These are phyloP conservation scores for Phytophthora agathidicida DNA, from an alignment of 352 stramenopile species.

Conservation along the genomic window DNA sequence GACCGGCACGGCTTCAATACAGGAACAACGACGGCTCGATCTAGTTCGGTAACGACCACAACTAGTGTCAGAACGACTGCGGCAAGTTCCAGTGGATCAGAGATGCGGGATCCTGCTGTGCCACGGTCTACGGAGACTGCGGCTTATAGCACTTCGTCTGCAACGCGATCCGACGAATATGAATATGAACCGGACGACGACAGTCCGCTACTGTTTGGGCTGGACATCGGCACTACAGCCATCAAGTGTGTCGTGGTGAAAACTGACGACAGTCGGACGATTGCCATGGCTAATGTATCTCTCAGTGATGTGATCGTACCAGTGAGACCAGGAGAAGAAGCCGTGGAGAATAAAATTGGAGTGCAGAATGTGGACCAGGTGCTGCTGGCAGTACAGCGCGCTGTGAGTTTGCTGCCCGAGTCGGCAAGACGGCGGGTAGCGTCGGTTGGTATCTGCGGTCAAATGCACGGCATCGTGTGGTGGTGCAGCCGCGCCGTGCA, in stretches of 20 bases:
- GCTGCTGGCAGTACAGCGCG: conserved; percentile 46
- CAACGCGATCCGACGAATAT: neutral
- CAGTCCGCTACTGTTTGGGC: conserved; percentile 45
- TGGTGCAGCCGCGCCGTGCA: conserved; percentile 60
- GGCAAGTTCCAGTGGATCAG: neutral
- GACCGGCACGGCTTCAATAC: conserved; percentile 38
- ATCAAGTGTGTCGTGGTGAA: conserved; percentile 77
- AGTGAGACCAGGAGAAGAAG: conserved; percentile 3
- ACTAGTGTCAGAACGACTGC: neutral
- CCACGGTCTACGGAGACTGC: neutral
- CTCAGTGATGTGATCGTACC: conserved; percentile 42
- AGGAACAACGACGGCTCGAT: neutral
- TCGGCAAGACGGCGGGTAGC: conserved; percentile 26
- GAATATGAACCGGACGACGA: conserved; percentile 22
- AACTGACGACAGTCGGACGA: conserved; percentile 22
- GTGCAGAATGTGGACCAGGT: conserved; percentile 61
- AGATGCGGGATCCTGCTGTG: neutral
- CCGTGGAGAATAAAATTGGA: conserved; percentile 19
- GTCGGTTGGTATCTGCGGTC: conserved; percentile 74
- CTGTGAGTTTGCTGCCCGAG: conserved; percentile 39
- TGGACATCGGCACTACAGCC: conserved; percentile 82
- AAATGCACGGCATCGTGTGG: conserved; percentile 91
- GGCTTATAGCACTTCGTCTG: neutral
- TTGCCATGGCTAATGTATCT: conserved; percentile 42
- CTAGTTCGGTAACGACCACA: neutral